phyloP scores from a whole-genome alignment of 139 green algal species.

The Chlamydomonas sp. region DNA sequence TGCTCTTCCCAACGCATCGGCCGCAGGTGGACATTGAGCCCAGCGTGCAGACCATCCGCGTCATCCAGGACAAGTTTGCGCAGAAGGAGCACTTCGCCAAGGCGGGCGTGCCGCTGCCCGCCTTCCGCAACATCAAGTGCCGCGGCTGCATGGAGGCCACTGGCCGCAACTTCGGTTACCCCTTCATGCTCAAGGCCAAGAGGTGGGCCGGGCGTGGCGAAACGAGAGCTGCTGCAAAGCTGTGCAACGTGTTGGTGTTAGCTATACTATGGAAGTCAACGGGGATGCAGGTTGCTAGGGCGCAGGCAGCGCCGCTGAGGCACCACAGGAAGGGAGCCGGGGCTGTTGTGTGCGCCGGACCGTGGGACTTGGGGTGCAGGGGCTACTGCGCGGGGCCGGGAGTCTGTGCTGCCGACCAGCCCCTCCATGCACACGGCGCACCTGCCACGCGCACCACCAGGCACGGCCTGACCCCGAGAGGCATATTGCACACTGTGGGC shows the following conservation, averaged over 20 bases:
- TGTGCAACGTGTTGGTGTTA: background rate
- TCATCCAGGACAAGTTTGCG: conserved; percentile 93
- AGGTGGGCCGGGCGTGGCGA: conserved; percentile 43
- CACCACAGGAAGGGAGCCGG: too few relatives aligned
- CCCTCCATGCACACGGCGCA: too few relatives aligned
- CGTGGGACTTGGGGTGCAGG: too few relatives aligned
- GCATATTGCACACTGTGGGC: background rate
- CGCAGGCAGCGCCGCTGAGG: too few relatives aligned
- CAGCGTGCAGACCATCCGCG: conserved; percentile 70
- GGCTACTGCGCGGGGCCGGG: too few relatives aligned
- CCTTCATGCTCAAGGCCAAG: conserved; percentile 97
- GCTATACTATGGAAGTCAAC: background rate
- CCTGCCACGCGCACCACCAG: too few relatives aligned
- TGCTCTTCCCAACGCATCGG: conserved; percentile 23
- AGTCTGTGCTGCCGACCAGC: too few relatives aligned
- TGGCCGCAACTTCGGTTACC: conserved; percentile 81
- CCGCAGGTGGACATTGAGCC: conserved; percentile 84
- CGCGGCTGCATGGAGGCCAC: conserved; percentile 58
- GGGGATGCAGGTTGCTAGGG: background rate
- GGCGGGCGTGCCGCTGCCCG: conserved; percentile 78
- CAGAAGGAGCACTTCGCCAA: conserved; percentile 94
- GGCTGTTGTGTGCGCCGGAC: too few relatives aligned
- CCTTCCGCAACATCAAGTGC: conserved; percentile 79
- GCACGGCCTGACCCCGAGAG: too few relatives aligned
- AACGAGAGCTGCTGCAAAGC: background rate